A percentile compares a stretch with the other conserved stretches of the same genome.
Evolutionary conservation across 2,329 filamentous ascomycete species (phyloP).

Genomic region (Hypoxylon sp.): DNA sequence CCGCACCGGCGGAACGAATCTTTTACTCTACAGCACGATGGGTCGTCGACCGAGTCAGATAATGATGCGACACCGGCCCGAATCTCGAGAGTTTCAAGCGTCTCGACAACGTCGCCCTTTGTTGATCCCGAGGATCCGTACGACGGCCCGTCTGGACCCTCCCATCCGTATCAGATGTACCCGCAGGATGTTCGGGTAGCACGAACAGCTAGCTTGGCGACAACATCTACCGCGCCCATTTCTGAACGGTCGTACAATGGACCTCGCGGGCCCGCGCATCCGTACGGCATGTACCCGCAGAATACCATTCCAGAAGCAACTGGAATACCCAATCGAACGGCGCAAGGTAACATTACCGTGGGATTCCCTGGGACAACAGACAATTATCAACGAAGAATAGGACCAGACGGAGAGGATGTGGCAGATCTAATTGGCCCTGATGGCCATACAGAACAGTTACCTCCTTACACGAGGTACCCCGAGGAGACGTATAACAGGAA

Average conservation of each 20-base stretch:
- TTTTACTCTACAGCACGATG: constrained; percentile 68
- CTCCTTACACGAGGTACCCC: constrained; percentile 91
- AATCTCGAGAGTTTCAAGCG: constrained; percentile 55
- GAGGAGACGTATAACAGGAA: constrained; percentile 77
- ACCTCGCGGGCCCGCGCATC: constrained; percentile 80
- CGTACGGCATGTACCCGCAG: constrained; percentile 89
- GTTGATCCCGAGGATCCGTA: constrained; percentile 74
- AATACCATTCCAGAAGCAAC: constrained; percentile 74
- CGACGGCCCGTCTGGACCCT: constrained; percentile 79
- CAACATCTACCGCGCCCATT: constrained; percentile 76
- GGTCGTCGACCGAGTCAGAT: constrained; percentile 50
- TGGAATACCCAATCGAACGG: constrained; percentile 54
- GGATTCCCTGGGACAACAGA: constrained; percentile 80
- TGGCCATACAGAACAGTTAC: constrained; percentile 90
- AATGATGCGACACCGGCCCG: constrained; percentile 45
- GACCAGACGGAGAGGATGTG: constrained; percentile 87
- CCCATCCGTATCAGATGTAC: constrained; percentile 89
- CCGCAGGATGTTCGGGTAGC: constrained; percentile 73
- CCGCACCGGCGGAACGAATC: constrained; percentile 65
- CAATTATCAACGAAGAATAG: constrained; percentile 79
- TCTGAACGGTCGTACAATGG: constrained; percentile 72
- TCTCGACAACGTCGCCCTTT: constrained; percentile 58
- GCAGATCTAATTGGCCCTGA: constrained; percentile 89
- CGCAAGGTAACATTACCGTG: constrained; percentile 70
- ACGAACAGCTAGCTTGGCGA: constrained; percentile 75